These are phyloP conservation scores for Pugionium cornutum DNA, from an alignment of 345 rosid genomes.

Conservation along the genomic window DNA sequence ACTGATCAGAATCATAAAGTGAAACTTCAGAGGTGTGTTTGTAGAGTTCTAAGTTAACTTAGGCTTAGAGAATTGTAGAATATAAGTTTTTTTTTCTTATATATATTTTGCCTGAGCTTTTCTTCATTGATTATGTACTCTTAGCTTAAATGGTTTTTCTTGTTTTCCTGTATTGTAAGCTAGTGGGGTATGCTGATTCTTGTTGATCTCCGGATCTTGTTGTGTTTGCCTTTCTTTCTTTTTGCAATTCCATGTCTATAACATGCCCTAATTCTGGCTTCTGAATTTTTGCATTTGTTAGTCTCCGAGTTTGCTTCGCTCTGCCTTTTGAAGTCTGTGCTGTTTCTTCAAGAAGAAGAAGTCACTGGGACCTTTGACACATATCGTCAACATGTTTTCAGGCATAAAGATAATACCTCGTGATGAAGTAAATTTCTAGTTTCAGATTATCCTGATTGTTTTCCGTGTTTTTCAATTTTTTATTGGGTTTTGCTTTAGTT, in stretches of 20 bases:
- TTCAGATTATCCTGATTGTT: not conserved
- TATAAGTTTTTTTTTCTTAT: not conserved
- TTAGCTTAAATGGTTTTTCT: not conserved
- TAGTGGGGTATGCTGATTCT: not conserved
- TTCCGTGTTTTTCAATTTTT: not conserved
- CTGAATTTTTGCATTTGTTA: not conserved
- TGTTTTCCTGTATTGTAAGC: not conserved
- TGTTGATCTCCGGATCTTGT: not conserved
- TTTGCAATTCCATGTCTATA: not conserved
- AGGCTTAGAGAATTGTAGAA: not conserved
- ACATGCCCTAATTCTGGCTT: not conserved
- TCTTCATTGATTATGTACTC: not conserved
- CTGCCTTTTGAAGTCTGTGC: conserved; percentile 7
- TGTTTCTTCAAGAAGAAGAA: not conserved
- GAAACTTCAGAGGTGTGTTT: not conserved
- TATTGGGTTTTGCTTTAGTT: not conserved
- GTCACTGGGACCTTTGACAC: not conserved
- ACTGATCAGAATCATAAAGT: not conserved
- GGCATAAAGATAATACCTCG: conserved; percentile 78
- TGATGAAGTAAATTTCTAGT: conserved; percentile 45
- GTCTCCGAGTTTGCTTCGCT: not conserved
- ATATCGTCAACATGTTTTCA: conserved; percentile 52
- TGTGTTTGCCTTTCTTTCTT: not conserved
- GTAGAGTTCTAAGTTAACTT: not conserved
- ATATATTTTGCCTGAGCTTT: not conserved